A percentile compares a stretch with the other conserved stretches of the same genome.
phyloP scores from a whole-genome alignment of 2,329 filamentous ascomycete species.

The Dichotomopilus funicola region DNA sequence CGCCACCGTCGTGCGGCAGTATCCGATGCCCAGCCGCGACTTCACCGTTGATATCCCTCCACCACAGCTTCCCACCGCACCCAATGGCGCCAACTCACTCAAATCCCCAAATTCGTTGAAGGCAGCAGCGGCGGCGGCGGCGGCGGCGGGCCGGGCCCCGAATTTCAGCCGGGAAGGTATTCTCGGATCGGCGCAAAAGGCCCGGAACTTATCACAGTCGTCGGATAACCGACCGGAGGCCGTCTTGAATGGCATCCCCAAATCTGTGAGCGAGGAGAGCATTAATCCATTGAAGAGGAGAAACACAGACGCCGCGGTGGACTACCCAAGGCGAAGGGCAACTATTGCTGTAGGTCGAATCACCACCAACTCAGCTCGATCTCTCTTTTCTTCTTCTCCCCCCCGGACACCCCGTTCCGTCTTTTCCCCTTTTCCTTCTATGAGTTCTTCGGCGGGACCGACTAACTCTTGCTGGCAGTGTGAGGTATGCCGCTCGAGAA shows the following conservation, averaged over 20 bases:
- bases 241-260: conserved; percentile 40
- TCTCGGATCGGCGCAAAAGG: conserved; percentile 46
- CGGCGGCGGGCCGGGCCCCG: conserved; percentile 32
- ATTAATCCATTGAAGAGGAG: conserved; percentile 55
- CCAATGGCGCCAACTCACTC: conserved; percentile 37
- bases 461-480: conserved; percentile 44
- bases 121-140: conserved; percentile 26
- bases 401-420: not conserved
- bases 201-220: conserved; percentile 49
- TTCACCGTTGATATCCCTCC: conserved; percentile 45
- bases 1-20: conserved; percentile 35
- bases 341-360: conserved; percentile 55
- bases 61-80: conserved; percentile 35
- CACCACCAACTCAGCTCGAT: not conserved
- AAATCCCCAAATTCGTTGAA: conserved; percentile 48
- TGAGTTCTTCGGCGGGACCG: too few species aligned
- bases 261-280: conserved; percentile 44
- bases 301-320: conserved; percentile 54
- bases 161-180: conserved; percentile 51
- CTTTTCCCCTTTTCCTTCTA: conserved; percentile 10
- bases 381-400: too few species aligned
- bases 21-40: conserved; percentile 41
- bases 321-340: conserved; percentile 58
- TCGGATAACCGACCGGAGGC: conserved; percentile 42
- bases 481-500: conserved; percentile 73